phyloP scores from a whole-genome alignment of 1,284 basidiomycete species.

The Ustilago cynodontis region DNA sequence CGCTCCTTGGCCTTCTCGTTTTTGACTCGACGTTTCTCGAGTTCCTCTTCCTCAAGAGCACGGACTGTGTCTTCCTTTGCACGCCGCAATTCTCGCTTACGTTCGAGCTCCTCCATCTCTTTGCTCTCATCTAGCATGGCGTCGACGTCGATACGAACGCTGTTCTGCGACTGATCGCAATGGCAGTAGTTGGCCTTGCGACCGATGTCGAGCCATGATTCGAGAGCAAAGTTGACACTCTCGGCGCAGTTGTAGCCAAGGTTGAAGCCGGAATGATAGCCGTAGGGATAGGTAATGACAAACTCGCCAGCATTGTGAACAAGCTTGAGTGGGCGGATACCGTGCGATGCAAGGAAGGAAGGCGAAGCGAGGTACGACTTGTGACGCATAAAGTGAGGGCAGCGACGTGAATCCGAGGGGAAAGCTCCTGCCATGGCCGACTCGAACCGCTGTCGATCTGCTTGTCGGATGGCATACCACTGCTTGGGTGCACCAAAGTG shows the following conservation, averaged over 20 bases:
- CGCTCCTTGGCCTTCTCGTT: slow-evolving; percentile 51
- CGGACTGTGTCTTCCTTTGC: slow-evolving; percentile 34
- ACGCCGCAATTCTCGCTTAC: slow-evolving; percentile 74
- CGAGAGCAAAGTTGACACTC: slow-evolving; percentile 95
- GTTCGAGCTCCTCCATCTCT: slow-evolving; percentile 62
- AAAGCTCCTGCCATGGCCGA: slow-evolving; percentile 67
- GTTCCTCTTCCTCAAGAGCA: slow-evolving; percentile 45
- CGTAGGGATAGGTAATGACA: slow-evolving; percentile 90
- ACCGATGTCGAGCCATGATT: slow-evolving; percentile 92
- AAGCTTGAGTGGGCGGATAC: slow-evolving; percentile 73
- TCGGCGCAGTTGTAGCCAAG: slow-evolving; percentile 97
- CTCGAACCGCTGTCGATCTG: slow-evolving; percentile 74
- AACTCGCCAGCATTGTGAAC: slow-evolving; percentile 94
- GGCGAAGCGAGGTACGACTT: slow-evolving; percentile 96
- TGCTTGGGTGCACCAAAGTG: slow-evolving; percentile 96
- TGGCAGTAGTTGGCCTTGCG: slow-evolving; percentile 67
- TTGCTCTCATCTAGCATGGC: slow-evolving; percentile 61
- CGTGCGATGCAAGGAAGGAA: slow-evolving; percentile 80
- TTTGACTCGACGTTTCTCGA: slow-evolving; percentile 38
- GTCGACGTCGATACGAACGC: slow-evolving; percentile 67
- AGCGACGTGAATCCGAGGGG: slow-evolving; percentile 74
- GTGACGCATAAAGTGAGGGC: slow-evolving; percentile 94
- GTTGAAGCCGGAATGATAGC: slow-evolving; percentile 97
- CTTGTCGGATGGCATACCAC: slow-evolving; percentile 96
- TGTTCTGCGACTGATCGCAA: slow-evolving; percentile 63